A percentile compares a stretch with the other conserved stretches of the same genome.
Evolutionary conservation across 164 flowering plant species (phyloP).

Genomic region (Magnolia sinica): DNA sequence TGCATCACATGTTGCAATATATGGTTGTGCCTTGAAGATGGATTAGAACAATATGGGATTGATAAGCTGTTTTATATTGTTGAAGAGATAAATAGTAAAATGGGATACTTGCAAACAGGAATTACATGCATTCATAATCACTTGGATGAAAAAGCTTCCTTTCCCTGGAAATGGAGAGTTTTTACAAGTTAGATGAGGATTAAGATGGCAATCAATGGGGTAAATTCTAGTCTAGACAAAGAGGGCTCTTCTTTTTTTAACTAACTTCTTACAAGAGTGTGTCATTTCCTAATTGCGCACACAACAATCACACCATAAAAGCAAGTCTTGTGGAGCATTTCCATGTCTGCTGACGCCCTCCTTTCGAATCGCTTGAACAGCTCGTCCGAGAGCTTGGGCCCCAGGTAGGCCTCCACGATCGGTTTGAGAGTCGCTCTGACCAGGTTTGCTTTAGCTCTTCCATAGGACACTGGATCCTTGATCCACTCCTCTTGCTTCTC

Average conservation of each 20-base stretch:
- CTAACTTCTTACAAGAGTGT: not conserved
- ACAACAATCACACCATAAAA: slow-evolving; percentile 42
- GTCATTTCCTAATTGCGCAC: slow-evolving; percentile 23
- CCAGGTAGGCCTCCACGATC: slow-evolving; percentile 42
- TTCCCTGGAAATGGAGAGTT: not conserved
- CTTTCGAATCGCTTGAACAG: slow-evolving; percentile 33
- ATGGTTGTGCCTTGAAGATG: no score
- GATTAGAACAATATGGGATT: no score
- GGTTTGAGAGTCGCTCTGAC: slow-evolving; percentile 37
- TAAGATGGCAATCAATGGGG: not conserved
- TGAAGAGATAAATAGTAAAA: no score
- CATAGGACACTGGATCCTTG: slow-evolving; percentile 36
- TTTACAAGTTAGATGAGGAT: not conserved
- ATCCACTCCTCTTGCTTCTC: slow-evolving; percentile 41
- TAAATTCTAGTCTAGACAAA: not conserved
- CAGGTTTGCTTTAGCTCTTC: slow-evolving; percentile 38
- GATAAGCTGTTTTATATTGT: no score
- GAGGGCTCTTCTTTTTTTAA: not conserved
- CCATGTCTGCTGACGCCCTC: slow-evolving; percentile 32
- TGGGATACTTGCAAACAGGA: not conserved
- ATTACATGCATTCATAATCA: not conserved
- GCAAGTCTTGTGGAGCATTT: slow-evolving; percentile 35
- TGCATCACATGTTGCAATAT: no score
- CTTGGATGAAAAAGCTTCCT: no score
- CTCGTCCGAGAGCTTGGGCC: slow-evolving; percentile 30